These are phyloP conservation scores for Kodamaea sagamina DNA, from an alignment of 805 yeast genomes.

Conservation along the genomic window DNA sequence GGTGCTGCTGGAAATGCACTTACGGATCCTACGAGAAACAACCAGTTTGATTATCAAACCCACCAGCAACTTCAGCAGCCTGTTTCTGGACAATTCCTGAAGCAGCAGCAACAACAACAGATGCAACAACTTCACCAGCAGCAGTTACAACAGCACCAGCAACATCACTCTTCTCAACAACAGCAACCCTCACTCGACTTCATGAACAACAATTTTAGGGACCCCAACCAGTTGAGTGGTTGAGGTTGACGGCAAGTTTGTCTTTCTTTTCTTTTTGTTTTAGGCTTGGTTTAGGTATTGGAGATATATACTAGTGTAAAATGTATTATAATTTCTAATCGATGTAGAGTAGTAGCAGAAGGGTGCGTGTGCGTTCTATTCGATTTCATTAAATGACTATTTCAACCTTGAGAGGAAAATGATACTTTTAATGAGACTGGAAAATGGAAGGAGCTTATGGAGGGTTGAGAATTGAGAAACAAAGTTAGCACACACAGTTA, in stretches of 20 bases:
- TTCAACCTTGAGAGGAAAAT: no score
- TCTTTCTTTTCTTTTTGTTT: neutral
- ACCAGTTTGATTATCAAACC: slow-evolving; percentile 47
- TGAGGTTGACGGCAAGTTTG: neutral
- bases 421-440: no score
- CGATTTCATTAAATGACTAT: no score
- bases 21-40: neutral
- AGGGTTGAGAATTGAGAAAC: no score
- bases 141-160: slow-evolving; percentile 12
- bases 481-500: no score
- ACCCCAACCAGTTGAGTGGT: slow-evolving; percentile 15
- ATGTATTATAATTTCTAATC: slow-evolving; percentile 8
- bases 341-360: neutral
- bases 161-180: slow-evolving; percentile 10
- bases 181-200: slow-evolving; percentile 14
- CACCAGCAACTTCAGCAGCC: slow-evolving; percentile 22
- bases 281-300: neutral
- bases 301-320: slow-evolving; percentile 7
- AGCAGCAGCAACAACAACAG: slow-evolving; percentile 13
- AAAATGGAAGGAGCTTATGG: no score
- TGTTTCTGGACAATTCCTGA: neutral
- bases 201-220: slow-evolving; percentile 15
- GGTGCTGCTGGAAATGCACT: neutral
- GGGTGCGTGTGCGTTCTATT: no score
- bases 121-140: slow-evolving; percentile 14